Conservation (phyloP, 345 rosid species). For the Cochlearia excelsa region DNA sequence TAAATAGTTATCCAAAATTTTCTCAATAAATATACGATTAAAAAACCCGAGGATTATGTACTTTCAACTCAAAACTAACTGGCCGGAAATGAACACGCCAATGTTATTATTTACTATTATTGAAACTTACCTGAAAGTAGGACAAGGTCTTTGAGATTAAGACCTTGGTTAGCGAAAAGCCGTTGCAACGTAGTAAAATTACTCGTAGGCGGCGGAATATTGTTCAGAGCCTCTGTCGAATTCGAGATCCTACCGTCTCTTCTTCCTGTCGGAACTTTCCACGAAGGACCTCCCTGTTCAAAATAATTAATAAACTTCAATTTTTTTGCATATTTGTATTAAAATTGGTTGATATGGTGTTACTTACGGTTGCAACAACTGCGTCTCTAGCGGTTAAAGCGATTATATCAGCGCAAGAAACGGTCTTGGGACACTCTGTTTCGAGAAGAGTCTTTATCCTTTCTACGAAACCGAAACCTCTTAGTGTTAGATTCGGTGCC, state of each 20-base stretch:
- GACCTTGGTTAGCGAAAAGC: constrained; percentile 57
- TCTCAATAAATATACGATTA: no score
- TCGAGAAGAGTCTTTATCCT: constrained; percentile 60
- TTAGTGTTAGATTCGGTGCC: constrained; percentile 58
- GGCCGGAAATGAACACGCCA: no score
- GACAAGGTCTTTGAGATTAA: constrained; percentile 64
- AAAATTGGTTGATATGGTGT: background rate
- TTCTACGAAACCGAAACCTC: constrained; percentile 77
- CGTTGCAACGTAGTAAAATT: constrained; percentile 54
- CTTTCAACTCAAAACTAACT: no score
- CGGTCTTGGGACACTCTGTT: constrained; percentile 63
- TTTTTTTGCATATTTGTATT: background rate
- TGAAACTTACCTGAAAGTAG: constrained; percentile 47
- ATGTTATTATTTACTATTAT: background rate
- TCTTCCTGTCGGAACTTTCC: constrained; percentile 86
- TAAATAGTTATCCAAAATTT: background rate
- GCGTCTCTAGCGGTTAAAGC: constrained; percentile 72
- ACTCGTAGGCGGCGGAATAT: constrained; percentile 58
- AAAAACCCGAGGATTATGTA: no score
- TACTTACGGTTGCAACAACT: constrained; percentile 58
- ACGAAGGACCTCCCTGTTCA: constrained; percentile 67
- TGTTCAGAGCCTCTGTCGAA: constrained; percentile 46
- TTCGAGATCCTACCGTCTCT: constrained; percentile 72
- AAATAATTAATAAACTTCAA: background rate
- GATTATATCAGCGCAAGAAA: constrained; percentile 78